Conservation (phyloP, 2,329 filamentous ascomycete species). For the Ascochyta koolunga region DNA sequence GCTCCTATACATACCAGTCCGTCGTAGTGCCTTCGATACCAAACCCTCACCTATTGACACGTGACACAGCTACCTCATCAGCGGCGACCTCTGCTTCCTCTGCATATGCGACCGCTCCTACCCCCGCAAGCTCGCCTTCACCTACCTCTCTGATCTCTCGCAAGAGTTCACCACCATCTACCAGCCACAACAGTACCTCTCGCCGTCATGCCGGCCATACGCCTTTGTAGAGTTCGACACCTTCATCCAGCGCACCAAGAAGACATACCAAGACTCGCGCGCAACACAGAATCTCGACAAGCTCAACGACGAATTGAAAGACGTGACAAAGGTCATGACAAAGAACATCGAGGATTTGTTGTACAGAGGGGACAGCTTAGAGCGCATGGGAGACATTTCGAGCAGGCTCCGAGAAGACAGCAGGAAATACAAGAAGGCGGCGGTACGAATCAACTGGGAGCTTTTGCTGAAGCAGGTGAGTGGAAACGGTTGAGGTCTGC, state of each 20-base stretch:
- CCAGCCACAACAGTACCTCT: constrained; percentile 73
- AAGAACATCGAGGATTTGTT: constrained; percentile 99
- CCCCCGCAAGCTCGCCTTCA: constrained; percentile 97
- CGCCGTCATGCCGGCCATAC: constrained; percentile 81
- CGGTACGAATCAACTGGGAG: constrained; percentile 98
- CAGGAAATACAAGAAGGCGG: constrained; percentile 90
- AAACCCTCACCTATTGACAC: constrained; percentile 9
- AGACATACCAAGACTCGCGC: constrained; percentile 90
- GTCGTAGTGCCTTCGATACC: constrained; percentile 31
- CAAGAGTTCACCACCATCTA: constrained; percentile 91
- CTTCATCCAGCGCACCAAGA: constrained; percentile 91
- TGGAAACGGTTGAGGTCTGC: background rate
- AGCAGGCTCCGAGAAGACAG: constrained; percentile 87
- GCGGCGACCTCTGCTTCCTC: constrained; percentile 83
- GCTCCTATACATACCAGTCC: constrained; percentile 84
- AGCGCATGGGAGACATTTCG: constrained; percentile 96
- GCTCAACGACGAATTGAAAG: constrained; percentile 94
- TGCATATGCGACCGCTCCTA: constrained; percentile 93
- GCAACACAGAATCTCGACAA: constrained; percentile 92
- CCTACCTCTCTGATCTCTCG: constrained; percentile 91
- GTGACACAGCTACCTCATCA: constrained; percentile 75
- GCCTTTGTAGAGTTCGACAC: constrained; percentile 98
- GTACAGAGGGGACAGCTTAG: constrained; percentile 90
- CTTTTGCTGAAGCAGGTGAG: constrained; percentile 83
- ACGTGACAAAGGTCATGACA: constrained; percentile 99